phyloP scores from a whole-genome alignment of 345 rosid genomes.

The Eucalyptus lansdowneana region DNA sequence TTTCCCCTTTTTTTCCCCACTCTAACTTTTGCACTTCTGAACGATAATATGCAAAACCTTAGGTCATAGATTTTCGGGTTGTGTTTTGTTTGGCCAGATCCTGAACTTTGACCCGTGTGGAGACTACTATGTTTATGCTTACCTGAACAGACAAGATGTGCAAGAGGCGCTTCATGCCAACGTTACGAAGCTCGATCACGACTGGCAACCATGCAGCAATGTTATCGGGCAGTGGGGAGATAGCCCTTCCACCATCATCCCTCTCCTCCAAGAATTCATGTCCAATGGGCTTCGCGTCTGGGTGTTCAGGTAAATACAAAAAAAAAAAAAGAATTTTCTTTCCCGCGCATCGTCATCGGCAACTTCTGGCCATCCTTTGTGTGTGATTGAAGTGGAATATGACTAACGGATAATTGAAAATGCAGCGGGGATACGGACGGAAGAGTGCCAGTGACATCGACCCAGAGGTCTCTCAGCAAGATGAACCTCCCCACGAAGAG shows the following conservation, averaged over 20 bases:
- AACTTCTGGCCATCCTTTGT: background rate
- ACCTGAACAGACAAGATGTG: conserved; percentile 62
- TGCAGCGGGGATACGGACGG: conserved; percentile 87
- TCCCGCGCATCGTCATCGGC: background rate
- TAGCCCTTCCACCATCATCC: conserved; percentile 59
- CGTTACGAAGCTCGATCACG: conserved; percentile 45
- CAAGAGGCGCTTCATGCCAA: conserved; percentile 83
- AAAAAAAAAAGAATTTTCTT: too few relatives aligned
- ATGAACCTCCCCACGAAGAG: conserved; percentile 50
- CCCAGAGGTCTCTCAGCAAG: conserved; percentile 44
- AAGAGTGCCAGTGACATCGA: conserved; percentile 72
- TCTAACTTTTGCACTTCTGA: background rate
- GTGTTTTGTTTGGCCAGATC: conserved; percentile 7
- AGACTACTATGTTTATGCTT: conserved; percentile 42
- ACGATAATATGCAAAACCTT: background rate
- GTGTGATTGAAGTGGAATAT: background rate
- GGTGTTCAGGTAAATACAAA: conserved; percentile 42
- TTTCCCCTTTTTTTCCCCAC: background rate
- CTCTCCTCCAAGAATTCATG: conserved; percentile 47
- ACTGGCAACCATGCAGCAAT: conserved; percentile 66
- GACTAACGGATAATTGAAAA: background rate
- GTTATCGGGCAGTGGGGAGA: conserved; percentile 37
- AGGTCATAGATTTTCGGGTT: background rate
- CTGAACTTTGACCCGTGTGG: conserved; percentile 54
- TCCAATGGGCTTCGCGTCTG: conserved; percentile 48